A percentile compares a stretch with the other conserved stretches of the same genome.
Evolutionary conservation across 2,329 filamentous ascomycete genomes (phyloP).

Genomic region (Clonostachys byssicola): DNA sequence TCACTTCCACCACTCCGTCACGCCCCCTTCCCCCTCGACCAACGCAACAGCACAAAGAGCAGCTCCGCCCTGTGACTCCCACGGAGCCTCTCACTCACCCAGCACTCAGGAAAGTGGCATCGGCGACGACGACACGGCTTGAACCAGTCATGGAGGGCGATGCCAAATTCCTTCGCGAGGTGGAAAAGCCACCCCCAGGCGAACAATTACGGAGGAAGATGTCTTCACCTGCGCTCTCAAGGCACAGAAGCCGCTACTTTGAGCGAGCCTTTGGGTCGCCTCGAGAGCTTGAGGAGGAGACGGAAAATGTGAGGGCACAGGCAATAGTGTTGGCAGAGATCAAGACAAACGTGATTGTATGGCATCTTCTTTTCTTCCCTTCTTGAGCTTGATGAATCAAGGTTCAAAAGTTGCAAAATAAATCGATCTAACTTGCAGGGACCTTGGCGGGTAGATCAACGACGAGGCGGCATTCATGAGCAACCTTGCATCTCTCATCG

Average conservation of each 20-base stretch:
- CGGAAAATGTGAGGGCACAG: constrained; percentile 39
- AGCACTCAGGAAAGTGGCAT: not conserved
- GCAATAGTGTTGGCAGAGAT: constrained; percentile 60
- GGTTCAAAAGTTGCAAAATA: too few species aligned
- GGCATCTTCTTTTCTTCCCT: not conserved
- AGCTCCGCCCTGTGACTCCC: not conserved
- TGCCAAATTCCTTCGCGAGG: constrained; percentile 9
- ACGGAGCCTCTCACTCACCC: not conserved
- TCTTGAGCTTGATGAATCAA: too few species aligned
- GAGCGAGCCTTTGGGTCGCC: constrained; percentile 34
- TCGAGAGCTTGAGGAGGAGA: constrained; percentile 29
- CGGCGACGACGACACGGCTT: constrained; percentile 5
- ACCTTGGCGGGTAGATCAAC: constrained; percentile 47
- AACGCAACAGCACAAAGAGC: too few species aligned
- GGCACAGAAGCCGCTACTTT: constrained; percentile 28
- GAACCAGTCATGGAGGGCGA: constrained; percentile 22
- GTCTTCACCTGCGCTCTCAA: constrained; percentile 10
- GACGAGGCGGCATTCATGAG: constrained; percentile 74
- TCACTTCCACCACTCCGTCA: too few species aligned
- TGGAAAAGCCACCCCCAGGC: constrained; percentile 5
- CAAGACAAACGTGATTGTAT: constrained; percentile 58
- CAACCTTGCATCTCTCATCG: constrained; percentile 68
- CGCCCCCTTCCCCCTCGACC: not conserved
- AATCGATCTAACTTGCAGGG: not conserved
- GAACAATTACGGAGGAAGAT: constrained; percentile 9